Evolutionary conservation across 192 early-diverging fungal species (phyloP).

Genomic region (Backusella macrospora): DNA sequence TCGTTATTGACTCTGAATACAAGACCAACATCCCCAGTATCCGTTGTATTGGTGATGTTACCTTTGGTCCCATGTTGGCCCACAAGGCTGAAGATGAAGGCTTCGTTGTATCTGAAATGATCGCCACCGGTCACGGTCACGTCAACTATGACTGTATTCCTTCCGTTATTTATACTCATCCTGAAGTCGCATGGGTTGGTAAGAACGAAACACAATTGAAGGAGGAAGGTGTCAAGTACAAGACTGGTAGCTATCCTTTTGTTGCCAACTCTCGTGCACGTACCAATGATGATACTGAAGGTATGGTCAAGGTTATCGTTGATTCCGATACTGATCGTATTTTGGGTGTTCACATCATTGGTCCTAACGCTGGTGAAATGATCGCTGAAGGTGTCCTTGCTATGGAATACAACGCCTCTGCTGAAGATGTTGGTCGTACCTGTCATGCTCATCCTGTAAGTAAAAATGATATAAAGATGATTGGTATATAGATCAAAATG

Average conservation of each 20-base stretch:
- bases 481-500: neutral
- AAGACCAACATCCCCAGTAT: conserved; percentile 87
- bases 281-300: conserved; percentile 93
- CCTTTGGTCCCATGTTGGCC: conserved; percentile 96
- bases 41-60: conserved; percentile 96
- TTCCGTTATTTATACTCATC: conserved; percentile 97
- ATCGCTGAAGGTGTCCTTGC: conserved; percentile 97
- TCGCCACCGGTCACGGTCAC: conserved; percentile 90
- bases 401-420: conserved; percentile 96
- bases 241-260: conserved; percentile 93
- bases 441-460: conserved; percentile 91
- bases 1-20: conserved; percentile 83
- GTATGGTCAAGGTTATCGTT: conserved; percentile 94
- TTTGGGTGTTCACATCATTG: conserved; percentile 98
- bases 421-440: conserved; percentile 96
- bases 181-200: conserved; percentile 99
- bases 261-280: conserved; percentile 97
- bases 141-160: conserved; percentile 99
- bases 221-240: conserved; percentile 84
- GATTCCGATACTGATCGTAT: conserved; percentile 96
- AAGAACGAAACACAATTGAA: conserved; percentile 95
- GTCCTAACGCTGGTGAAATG: conserved; percentile 98
- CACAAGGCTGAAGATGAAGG: conserved; percentile 99
- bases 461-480: neutral
- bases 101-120: conserved; percentile 92